Evolutionary conservation across 2,329 filamentous ascomycete genomes (phyloP).

Genomic region (Fusarium sp.): DNA sequence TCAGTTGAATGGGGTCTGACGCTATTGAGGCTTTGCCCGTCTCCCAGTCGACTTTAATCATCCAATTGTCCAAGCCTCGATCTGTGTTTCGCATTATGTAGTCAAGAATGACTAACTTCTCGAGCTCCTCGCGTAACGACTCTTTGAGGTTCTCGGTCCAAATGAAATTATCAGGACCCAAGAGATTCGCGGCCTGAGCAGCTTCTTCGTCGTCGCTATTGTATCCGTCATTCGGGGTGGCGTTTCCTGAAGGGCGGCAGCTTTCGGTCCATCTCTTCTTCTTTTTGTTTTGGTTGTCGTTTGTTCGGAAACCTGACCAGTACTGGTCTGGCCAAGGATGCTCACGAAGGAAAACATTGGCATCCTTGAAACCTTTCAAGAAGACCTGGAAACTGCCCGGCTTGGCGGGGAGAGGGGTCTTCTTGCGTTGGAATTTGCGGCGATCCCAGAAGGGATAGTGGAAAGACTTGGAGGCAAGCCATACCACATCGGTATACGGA

Average conservation of each 20-base stretch:
- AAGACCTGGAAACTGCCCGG: conserved; percentile 98
- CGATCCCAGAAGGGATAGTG: conserved; percentile 99
- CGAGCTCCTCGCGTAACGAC: conserved; percentile 92
- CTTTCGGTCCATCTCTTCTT: conserved; percentile 77
- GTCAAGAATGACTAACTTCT: conserved; percentile 96
- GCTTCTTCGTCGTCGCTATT: conserved; percentile 70
- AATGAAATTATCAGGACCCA: conserved; percentile 70
- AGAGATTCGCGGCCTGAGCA: conserved; percentile 62
- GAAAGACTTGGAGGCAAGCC: conserved; percentile 94
- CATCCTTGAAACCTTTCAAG: conserved; percentile 95
- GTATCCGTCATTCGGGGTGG: conserved; percentile 70
- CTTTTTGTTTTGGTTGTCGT: conserved; percentile 73
- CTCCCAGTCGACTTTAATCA: conserved; percentile 95
- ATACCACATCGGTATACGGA: conserved; percentile 95
- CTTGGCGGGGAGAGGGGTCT: conserved; percentile 88
- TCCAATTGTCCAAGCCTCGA: conserved; percentile 97
- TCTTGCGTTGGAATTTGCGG: conserved; percentile 86
- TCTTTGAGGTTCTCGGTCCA: conserved; percentile 93
- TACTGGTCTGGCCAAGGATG: conserved; percentile 97
- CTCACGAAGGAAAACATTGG: conserved; percentile 93
- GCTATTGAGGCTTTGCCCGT: conserved; percentile 85
- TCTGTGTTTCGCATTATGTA: conserved; percentile 99
- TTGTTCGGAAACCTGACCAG: conserved; percentile 75
- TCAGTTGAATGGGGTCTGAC: conserved; percentile 79
- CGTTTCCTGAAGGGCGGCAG: conserved; percentile 73